Conservation (phyloP, 352 stramenopile species). For the Elongisporangium prolatum region DNA sequence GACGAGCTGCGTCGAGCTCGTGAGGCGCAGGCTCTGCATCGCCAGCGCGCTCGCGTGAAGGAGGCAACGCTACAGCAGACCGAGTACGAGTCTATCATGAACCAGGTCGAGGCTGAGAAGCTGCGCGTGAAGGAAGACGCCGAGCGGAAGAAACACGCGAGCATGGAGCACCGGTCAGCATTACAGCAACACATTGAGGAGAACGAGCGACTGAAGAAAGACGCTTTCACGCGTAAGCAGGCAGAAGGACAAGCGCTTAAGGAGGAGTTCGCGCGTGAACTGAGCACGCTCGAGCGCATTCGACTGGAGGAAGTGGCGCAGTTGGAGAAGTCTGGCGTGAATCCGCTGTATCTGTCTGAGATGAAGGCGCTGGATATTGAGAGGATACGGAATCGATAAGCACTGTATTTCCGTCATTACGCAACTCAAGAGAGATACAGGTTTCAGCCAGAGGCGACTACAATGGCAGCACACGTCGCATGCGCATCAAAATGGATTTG, state of each 20-base stretch:
- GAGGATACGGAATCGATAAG: constrained; percentile 41
- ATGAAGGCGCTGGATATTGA: constrained; percentile 91
- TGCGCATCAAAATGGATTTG: neutral
- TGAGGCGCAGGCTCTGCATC: constrained; percentile 65
- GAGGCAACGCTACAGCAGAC: constrained; percentile 78
- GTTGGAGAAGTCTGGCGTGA: constrained; percentile 84
- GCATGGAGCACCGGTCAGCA: constrained; percentile 65
- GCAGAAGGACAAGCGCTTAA: constrained; percentile 70
- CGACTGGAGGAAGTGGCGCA: constrained; percentile 86
- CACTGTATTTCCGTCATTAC: too few relatives aligned
- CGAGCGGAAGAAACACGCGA: constrained; percentile 57
- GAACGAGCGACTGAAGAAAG: constrained; percentile 70
- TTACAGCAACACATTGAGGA: constrained; percentile 91
- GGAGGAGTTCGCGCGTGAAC: constrained; percentile 69
- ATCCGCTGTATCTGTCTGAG: constrained; percentile 89
- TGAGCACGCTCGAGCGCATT: constrained; percentile 86
- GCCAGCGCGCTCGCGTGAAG: constrained; percentile 63
- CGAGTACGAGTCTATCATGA: constrained; percentile 89
- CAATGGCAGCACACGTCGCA: neutral
- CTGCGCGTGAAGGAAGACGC: constrained; percentile 44
- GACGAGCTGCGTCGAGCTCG: constrained; percentile 61
- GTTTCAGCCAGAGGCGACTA: neutral
- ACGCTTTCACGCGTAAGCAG: constrained; percentile 64
- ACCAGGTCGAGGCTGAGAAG: constrained; percentile 73
- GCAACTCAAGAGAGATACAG: too few relatives aligned